Evolutionary conservation across 2,329 filamentous ascomycete genomes (phyloP).

Genomic region (Neurospora sp.): DNA sequence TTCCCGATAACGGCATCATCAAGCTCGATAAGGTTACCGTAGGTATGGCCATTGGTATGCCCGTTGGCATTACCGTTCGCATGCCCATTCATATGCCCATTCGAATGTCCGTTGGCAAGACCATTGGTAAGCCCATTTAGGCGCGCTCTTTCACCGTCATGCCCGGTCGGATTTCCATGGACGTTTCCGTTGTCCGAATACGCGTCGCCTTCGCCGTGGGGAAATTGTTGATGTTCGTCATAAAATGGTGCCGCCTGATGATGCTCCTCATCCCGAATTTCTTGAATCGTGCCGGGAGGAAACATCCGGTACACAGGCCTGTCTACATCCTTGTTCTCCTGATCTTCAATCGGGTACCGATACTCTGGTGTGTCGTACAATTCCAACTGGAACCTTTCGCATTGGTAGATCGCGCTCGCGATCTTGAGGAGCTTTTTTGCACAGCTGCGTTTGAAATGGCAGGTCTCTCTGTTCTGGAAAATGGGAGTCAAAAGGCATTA

Average conservation of each 20-base stretch:
- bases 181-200: background rate
- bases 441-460: background rate
- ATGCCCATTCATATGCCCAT: background rate
- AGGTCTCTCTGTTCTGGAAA: background rate
- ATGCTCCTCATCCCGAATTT: background rate
- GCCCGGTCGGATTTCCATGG: background rate
- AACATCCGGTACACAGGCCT: background rate
- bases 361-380: background rate
- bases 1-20: too few relatives aligned
- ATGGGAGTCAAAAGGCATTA: background rate
- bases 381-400: background rate
- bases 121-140: background rate
- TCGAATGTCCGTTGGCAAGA: background rate
- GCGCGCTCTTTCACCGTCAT: background rate
- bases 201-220: background rate
- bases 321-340: background rate
- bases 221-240: background rate
- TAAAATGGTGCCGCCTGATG: background rate
- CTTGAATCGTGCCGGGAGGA: background rate
- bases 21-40: too few relatives aligned
- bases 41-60: background rate
- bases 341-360: background rate
- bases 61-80: background rate
- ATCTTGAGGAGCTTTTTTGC: background rate
- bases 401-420: background rate